Base-by-base conservation (phyloP, 176 grass and related monocot genomes). In the Phoenix roebelenii region DNA sequence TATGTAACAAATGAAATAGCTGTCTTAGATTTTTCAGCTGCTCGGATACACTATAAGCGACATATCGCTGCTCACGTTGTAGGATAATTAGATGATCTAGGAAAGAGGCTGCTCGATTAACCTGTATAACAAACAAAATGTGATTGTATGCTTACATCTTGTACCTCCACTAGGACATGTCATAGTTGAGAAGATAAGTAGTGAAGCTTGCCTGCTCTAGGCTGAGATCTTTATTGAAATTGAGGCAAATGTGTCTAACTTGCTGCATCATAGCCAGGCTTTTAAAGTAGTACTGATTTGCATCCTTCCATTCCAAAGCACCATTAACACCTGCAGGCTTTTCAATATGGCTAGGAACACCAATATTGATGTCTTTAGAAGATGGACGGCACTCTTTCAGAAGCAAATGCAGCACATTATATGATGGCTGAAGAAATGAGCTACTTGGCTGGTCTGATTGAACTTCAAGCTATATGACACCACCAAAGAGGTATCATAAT, bases 181-280 rank as follows among this genome's bases (percentile, higher is more conserved):
- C 35, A 12, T 44, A 44, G 2, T 44, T 12, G 35, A 35, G 7
- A 35, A 35, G 7, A 55, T 32, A 44, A 26, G 57, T 15, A 23
- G 49, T 18, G 54, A 82, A 60, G 44, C 78, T 66, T 49, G 90
- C 91, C 91, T 90, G 80, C 70, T 85, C 74, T 52, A 87, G 74
- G 29, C 72, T 84, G 51, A 96, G 74, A 84, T 89, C 83, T 81
- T 90, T 90, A 63, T 82, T 85, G 70, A 96, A 96, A 66, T 82
- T 87, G 52, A 85, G 64, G 35, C 83, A 90, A 72, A 73, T 67
- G 25, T 87, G 76, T 73, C 56, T 72, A 59, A 95, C 71, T 74
- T 85, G 80, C 51, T 90, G 80, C 69, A 96, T 72, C 58, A 72
- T 77, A 72, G 83, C 64, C 65, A 87, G 79, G 65, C 83, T 86